Conservation (phyloP, 2,329 filamentous ascomycete species). For the Sordariomycetes sp. region DNA sequence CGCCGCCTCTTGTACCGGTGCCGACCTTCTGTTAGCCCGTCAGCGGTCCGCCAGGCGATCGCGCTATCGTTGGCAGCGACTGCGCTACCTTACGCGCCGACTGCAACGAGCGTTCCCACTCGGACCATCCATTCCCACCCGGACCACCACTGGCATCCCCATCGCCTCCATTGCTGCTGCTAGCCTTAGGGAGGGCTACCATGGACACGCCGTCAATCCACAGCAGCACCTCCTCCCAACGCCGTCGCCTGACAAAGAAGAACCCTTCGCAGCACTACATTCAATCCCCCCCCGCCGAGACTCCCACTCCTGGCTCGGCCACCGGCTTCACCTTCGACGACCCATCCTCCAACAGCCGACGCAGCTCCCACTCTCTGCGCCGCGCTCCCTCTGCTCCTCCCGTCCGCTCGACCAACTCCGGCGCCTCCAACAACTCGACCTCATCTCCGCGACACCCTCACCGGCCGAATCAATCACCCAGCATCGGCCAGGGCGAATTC, state of each 20-base stretch:
- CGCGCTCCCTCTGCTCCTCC: slow-evolving; percentile 52
- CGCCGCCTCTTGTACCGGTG: too few relatives aligned
- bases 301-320: too few relatives aligned
- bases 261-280: slow-evolving; percentile 40
- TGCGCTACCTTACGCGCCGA: too few relatives aligned
- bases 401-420: slow-evolving; percentile 34
- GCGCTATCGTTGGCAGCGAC: too few relatives aligned
- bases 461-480: slow-evolving; percentile 37
- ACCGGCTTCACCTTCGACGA: slow-evolving; percentile 44
- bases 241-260: slow-evolving; percentile 56
- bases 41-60: too few relatives aligned
- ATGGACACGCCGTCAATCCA: slow-evolving; percentile 34
- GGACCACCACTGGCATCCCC: not conserved
- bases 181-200: slow-evolving; percentile 19
- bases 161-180: slow-evolving; percentile 6
- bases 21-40: too few relatives aligned
- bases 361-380: slow-evolving; percentile 54
- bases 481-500: slow-evolving; percentile 35
- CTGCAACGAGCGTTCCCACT: too few relatives aligned
- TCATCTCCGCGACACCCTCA: slow-evolving; percentile 36
- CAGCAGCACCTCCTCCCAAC: slow-evolving; percentile 38
- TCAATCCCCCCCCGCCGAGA: slow-evolving; percentile 31
- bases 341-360: slow-evolving; percentile 50
- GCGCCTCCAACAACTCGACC: slow-evolving; percentile 39
- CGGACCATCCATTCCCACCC: not conserved